Evolutionary conservation across 306 rosid species (phyloP).

Genomic region (Sophora flavescens): DNA sequence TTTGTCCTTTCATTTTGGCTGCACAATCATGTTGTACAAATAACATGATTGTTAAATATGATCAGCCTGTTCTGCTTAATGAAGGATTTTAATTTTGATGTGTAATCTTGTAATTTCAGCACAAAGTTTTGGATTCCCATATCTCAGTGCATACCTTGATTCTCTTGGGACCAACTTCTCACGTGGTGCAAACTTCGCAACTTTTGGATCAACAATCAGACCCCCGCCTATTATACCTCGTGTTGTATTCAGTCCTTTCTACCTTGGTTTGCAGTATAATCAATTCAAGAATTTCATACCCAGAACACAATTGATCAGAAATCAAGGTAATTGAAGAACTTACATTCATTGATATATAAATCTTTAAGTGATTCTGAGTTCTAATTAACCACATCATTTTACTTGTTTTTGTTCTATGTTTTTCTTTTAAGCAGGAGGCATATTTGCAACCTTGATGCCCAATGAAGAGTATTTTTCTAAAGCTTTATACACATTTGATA

Average conservation of each 20-base stretch:
- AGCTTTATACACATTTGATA: conserved; percentile 62
- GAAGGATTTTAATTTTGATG: not conserved
- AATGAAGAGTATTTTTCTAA: conserved; percentile 36
- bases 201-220: conserved; percentile 52
- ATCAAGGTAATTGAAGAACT: conserved; percentile 34
- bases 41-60: too few species aligned
- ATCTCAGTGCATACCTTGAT: conserved; percentile 59
- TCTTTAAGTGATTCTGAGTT: not conserved
- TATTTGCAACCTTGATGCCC: conserved; percentile 44
- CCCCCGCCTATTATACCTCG: conserved; percentile 27
- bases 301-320: conserved; percentile 31
- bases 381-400: not conserved
- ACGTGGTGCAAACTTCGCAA: conserved; percentile 59
- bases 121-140: conserved; percentile 43
- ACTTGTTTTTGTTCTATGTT: not conserved
- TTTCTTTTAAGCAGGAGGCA: conserved; percentile 24
- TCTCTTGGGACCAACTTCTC: conserved; percentile 54
- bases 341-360: not conserved
- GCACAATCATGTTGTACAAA: too few species aligned
- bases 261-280: conserved; percentile 40
- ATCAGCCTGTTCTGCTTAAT: not conserved
- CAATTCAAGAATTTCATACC: conserved; percentile 45
- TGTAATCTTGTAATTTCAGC: conserved; percentile 39
- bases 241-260: conserved; percentile 52
- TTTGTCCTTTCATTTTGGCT: too few species aligned